Base-by-base conservation (phyloP, 208 protist genomes). In the Leptomonas seymouri region DNA sequence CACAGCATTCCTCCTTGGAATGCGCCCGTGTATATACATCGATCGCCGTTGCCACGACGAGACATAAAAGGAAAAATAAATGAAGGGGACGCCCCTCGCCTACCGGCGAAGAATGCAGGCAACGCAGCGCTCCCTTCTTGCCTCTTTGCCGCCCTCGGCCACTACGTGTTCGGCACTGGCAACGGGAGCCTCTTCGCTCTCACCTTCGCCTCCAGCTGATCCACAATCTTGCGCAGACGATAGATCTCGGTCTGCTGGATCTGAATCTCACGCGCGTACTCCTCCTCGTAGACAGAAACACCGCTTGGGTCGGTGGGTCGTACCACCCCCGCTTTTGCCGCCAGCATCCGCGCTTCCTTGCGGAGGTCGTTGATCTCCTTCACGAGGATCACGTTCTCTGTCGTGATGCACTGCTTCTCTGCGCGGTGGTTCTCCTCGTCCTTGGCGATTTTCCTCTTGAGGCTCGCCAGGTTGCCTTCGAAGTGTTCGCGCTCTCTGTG, bases 351-450 rank as follows among this genome's bases (percentile, higher is more conserved):
- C 27, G 98, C 92, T 80, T 99, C 98, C 60, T 97, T 93, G 45
- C 98, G 90, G 58, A 99, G 81, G 56, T 98, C 93, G 79, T 99
- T 99, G 74, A 99, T 98, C 81, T 99, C 97, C 55, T 78, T 80
- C 57, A 99, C 95, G 7, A 99, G 87, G 49, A 94, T 81, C 2
- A 98, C 94, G 76, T 99, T 99, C 82, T 99, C 98, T 11, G 90
- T 76, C 34, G 96, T 98, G 72, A 98, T 98, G 60, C 96, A 89
- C 50, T 81, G 90, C 60, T 84, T 93, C 66, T 98, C 97, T 0
- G 75, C 62, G 49, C 87, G 88, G 80, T 95, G 95, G 50, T 93
- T 95, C 74, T 99, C 95, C 46, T 89, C 82, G 74, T 98, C 96
- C 82, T 99, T 98, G 45, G 83, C 83, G 44, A 98, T 89, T 76